A percentile compares a stretch with the other conserved stretches of the same genome.
Evolutionary conservation across 1,284 basidiomycete species (phyloP).

Genomic region (Macrocystidia cucumis): DNA sequence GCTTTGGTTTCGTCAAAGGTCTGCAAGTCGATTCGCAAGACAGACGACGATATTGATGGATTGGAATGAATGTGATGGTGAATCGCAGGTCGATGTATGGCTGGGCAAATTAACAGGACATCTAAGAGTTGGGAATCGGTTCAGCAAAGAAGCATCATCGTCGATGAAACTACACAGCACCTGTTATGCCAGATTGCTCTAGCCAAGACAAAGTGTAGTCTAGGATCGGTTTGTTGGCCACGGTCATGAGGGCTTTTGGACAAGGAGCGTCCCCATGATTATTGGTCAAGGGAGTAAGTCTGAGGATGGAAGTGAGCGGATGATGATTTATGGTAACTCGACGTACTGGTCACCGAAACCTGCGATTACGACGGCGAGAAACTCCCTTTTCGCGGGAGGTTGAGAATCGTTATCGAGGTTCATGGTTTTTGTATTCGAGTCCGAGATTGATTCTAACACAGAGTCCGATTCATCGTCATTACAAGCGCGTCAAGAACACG

Average conservation of each 20-base stretch:
- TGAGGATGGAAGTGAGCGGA: slow-evolving; percentile 20
- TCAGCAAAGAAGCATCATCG: neutral
- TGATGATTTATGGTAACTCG: slow-evolving; percentile 5
- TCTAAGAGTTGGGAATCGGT: slow-evolving; percentile 36
- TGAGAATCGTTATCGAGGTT: slow-evolving; percentile 51
- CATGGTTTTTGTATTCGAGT: no score
- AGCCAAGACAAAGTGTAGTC: slow-evolving; percentile 84
- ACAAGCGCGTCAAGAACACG: no score
- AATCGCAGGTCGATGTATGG: slow-evolving; percentile 64
- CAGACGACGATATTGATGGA: slow-evolving; percentile 39
- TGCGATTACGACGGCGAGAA: slow-evolving; percentile 77
- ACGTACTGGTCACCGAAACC: slow-evolving; percentile 84
- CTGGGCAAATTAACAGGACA: slow-evolving; percentile 79
- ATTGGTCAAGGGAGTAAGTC: slow-evolving; percentile 65
- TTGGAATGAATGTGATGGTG: slow-evolving; percentile 78
- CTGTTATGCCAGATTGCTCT: slow-evolving; percentile 79
- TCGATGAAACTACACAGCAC: slow-evolving; percentile 33
- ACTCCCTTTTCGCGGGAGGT: slow-evolving; percentile 56
- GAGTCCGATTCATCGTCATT: no score
- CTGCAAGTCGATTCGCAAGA: slow-evolving; percentile 65
- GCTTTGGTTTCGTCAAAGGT: slow-evolving; percentile 67
- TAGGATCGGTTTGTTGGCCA: slow-evolving; percentile 84
- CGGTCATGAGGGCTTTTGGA: slow-evolving; percentile 81
- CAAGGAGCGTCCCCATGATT: slow-evolving; percentile 69
- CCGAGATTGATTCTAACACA: no score